Conservation (phyloP, 2,329 filamentous ascomycete species). For the Alternaria rosae region DNA sequence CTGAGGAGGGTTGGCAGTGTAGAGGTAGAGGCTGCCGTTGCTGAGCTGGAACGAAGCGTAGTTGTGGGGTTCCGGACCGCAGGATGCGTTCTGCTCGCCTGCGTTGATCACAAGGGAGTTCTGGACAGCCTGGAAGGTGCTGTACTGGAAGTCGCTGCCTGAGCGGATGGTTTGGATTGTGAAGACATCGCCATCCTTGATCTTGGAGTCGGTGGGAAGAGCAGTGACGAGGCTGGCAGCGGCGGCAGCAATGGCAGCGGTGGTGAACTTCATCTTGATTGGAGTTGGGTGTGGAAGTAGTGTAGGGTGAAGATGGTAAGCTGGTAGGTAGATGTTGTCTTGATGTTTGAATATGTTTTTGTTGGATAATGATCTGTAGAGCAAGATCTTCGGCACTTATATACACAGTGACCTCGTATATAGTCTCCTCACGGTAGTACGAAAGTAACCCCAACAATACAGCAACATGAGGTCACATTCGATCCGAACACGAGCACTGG, state of each 20-base stretch:
- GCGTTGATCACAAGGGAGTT: slow-evolving; percentile 56
- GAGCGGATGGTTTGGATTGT: slow-evolving; percentile 60
- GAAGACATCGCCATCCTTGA: slow-evolving; percentile 52
- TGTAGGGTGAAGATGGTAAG: slow-evolving; percentile 24
- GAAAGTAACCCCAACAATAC: slow-evolving; percentile 9
- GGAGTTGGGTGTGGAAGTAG: slow-evolving; percentile 23
- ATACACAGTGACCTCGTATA: slow-evolving; percentile 17
- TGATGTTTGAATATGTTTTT: slow-evolving; percentile 7
- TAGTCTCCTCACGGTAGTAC: neutral
- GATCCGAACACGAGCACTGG: slow-evolving; percentile 18
- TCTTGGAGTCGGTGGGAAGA: slow-evolving; percentile 25
- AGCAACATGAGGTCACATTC: slow-evolving; percentile 30
- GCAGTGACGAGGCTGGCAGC: slow-evolving; percentile 8
- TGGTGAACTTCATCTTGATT: slow-evolving; percentile 15
- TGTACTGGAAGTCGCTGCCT: slow-evolving; percentile 59
- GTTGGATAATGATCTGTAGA: slow-evolving; percentile 8
- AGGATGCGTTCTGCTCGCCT: slow-evolving; percentile 57
- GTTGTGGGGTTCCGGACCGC: slow-evolving; percentile 47
- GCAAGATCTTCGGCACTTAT: slow-evolving; percentile 14
- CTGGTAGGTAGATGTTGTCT: slow-evolving; percentile 6
- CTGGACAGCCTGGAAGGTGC: slow-evolving; percentile 55
- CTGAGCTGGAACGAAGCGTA: slow-evolving; percentile 61
- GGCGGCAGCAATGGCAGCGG: slow-evolving; percentile 3
- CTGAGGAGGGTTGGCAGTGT: slow-evolving; percentile 56
- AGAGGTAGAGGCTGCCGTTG: slow-evolving; percentile 57